phyloP scores from a whole-genome alignment of 371 early-diverging fungal genomes.

The Rhizopus stolonifer region DNA sequence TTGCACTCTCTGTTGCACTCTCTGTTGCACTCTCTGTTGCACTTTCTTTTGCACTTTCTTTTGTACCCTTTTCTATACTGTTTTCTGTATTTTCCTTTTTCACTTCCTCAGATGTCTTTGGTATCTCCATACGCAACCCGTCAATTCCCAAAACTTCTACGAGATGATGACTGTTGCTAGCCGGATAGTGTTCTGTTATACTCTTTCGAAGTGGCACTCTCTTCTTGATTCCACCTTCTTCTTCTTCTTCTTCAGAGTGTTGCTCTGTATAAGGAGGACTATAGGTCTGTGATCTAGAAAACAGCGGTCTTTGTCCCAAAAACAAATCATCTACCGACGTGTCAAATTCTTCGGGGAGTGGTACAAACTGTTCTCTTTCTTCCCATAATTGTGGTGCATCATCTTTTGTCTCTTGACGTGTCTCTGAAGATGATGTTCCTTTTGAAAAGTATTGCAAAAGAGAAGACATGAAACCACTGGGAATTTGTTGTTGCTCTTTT shows the following conservation, averaged over 20 bases:
- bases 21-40: too few relatives aligned
- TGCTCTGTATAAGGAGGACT: background rate
- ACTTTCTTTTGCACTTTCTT: too few relatives aligned
- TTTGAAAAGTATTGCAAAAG: slow-evolving; percentile 29
- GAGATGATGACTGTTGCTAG: slow-evolving; percentile 26
- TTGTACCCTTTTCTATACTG: background rate
- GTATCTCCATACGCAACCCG: slow-evolving; percentile 29
- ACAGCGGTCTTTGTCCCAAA: slow-evolving; percentile 5
- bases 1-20: too few relatives aligned
- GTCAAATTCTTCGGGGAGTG: slow-evolving; percentile 28
- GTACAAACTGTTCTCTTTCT: slow-evolving; percentile 20
- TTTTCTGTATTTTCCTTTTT: background rate
- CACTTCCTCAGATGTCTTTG: background rate
- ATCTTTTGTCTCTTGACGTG: slow-evolving; percentile 16
- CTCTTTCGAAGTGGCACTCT: slow-evolving; percentile 11
- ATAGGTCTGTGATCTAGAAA: slow-evolving; percentile 16
- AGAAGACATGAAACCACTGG: slow-evolving; percentile 23
- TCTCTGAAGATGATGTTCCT: slow-evolving; percentile 1
- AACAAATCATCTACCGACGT: background rate
- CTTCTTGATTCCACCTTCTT: background rate
- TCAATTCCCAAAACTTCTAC: slow-evolving; percentile 49
- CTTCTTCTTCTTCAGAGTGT: background rate
- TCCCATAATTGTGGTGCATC: too few relatives aligned
- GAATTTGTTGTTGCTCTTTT: background rate
- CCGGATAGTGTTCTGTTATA: slow-evolving; percentile 7